Evolutionary conservation across 2,329 filamentous ascomycete species (phyloP), one percentile per base, ranked within the genome.

Genomic region (Curvularia sp.): DNA sequence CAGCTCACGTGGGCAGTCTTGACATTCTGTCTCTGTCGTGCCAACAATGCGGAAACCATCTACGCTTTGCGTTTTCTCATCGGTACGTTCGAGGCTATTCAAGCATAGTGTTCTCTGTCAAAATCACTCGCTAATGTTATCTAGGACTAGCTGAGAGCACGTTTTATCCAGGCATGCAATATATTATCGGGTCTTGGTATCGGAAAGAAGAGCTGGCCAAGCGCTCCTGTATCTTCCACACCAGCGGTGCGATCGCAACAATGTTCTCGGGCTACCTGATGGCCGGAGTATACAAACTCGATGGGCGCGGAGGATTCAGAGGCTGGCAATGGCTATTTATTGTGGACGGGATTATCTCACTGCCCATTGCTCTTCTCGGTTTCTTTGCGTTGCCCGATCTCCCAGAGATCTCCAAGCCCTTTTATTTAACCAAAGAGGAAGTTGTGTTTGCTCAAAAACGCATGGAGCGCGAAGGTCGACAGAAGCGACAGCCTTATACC

Each of bases 251-350:
- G 1, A 64, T 64, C 18, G 64, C 64, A 10, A 55, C 54, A 2
- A 65, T 65, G 27, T 61, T 65, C 41, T 61, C 57, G 13, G 79
- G 80, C 5, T 81, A 79, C 49, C 75, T 83, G 58, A 76, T 83
- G 68, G 80, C 81, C 4, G 84, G 83, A 1, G 85, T 83, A 60
- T 82, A 85, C 68, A 77, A 79, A 23, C 78, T 86, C 65, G 85
- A 86, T 69, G 86, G 85, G 72, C 85, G 84, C 65, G 83, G 85
- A 64, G 83, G 82, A 18, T 82, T 74, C n/a, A 53, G 63, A 21
- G 70, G 72, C 8, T 75, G 74, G 74, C 62, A 64, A 53, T 69
- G 67, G 66, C 15, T 70, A 2, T 68, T 69, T 46, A 55, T 67
- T 6, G 63, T 67, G 18, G 65, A 67, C 15, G 65, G 65, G 6